Percentiles rank a stretch among this genome's conserved stretches.
Evolutionary conservation across 768 basidiomycete genomes (phyloP).

Genomic region (Tricholomella constricta): DNA sequence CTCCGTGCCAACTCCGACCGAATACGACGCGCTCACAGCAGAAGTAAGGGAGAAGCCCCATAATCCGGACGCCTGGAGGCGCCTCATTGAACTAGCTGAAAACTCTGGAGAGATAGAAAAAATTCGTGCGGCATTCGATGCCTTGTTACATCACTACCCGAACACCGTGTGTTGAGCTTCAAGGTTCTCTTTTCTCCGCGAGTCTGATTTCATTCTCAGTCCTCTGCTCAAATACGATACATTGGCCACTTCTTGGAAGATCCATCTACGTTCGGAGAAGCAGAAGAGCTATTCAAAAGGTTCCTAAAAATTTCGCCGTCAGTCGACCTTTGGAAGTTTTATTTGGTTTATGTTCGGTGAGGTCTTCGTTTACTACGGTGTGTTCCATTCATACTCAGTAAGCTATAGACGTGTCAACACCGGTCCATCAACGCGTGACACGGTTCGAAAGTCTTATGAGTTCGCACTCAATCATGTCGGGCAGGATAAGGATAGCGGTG

Average conservation of each 20-base stretch:
- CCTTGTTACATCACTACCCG: constrained; percentile 81
- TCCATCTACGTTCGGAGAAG: constrained; percentile 67
- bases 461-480: constrained; percentile 89
- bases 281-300: constrained; percentile 86
- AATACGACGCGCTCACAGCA: constrained; percentile 65
- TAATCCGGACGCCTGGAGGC: constrained; percentile 79
- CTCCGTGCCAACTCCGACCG: constrained; percentile 49
- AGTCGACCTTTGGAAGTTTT: constrained; percentile 91
- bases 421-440: constrained; percentile 70
- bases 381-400: not conserved
- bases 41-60: constrained; percentile 68
- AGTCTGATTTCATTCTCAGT: constrained; percentile 43
- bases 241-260: constrained; percentile 73
- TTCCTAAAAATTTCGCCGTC: constrained; percentile 85
- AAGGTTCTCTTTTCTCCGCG: constrained; percentile 9
- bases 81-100: constrained; percentile 77
- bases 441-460: constrained; percentile 87
- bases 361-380: constrained; percentile 29
- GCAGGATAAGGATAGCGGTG: constrained; percentile 88
- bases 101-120: constrained; percentile 74
- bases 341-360: constrained; percentile 90
- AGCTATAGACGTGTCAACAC: constrained; percentile 60
- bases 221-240: constrained; percentile 83
- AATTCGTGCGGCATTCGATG: constrained; percentile 82
- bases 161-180: constrained; percentile 74